phyloP scores from a whole-genome alignment of 1,284 basidiomycete species.

The Fomitopsis schrenkii region DNA sequence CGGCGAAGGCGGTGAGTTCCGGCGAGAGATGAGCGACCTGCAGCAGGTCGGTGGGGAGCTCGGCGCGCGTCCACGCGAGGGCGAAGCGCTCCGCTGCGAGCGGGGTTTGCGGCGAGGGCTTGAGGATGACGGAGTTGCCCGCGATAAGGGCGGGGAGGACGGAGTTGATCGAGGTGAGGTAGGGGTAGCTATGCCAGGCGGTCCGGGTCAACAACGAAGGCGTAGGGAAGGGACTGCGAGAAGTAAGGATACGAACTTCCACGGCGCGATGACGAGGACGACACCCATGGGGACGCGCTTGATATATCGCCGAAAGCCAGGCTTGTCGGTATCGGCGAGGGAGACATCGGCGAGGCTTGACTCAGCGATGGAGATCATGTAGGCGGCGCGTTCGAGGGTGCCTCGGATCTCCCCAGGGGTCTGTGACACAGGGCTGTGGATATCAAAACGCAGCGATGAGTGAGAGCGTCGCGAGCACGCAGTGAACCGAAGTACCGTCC shows the following conservation, averaged over 20 bases:
- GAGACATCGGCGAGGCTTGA: constrained; percentile 73
- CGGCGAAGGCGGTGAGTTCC: constrained; percentile 57
- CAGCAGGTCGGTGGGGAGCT: constrained; percentile 73
- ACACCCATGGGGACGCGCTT: constrained; percentile 83
- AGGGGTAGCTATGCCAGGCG: constrained; percentile 67
- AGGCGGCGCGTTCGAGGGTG: constrained; percentile 75
- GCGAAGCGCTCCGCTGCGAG: constrained; percentile 81
- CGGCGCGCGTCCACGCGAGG: constrained; percentile 64
- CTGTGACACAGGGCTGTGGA: constrained; percentile 70
- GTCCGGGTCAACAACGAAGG: neutral
- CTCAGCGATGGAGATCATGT: constrained; percentile 84
- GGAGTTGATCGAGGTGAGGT: constrained; percentile 86
- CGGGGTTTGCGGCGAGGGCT: constrained; percentile 95
- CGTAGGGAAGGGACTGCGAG: constrained; percentile 4
- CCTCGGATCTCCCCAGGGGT: constrained; percentile 78
- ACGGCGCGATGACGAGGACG: constrained; percentile 83
- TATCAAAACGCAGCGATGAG: neutral
- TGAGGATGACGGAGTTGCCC: constrained; percentile 87
- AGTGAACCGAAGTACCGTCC: constrained; percentile 49
- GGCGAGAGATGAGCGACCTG: constrained; percentile 82
- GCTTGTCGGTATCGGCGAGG: constrained; percentile 73
- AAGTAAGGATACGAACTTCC: constrained; percentile 62
- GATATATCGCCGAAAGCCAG: constrained; percentile 81
- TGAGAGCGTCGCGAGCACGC: neutral
- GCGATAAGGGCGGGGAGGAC: constrained; percentile 86